Evolutionary conservation across 1,284 basidiomycete genomes (phyloP), one percentile per base, ranked within the genome.

Genomic region (Tremellales sp.): DNA sequence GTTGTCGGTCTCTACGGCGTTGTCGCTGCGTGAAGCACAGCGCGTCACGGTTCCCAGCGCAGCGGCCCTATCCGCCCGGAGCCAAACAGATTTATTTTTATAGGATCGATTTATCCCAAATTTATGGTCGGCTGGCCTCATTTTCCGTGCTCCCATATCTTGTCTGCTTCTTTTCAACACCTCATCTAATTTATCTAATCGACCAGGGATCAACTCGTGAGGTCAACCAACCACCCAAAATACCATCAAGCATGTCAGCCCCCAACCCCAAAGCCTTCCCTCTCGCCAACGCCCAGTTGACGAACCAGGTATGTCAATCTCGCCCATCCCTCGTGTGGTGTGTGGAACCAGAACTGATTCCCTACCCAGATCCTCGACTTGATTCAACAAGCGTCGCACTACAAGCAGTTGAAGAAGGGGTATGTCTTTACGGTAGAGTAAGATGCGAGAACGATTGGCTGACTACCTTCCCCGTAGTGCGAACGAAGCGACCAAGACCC

Each of bases 361-460:
- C 34, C 18, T 32, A 18, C 12, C 41, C 64, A 92, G 89, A 90
- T 93, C 65, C 78, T 94, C 49, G 90, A 93, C 62, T 78, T 93
- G 49, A 83, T 90, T 29, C 86, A 91, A 75, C 87, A 92, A 75
- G 88, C 88, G 39, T 79, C 82, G 29, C 86, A 91, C 72, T 94
- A 93, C 78, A 93, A 94, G 76, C 91, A 97, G 75, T 78, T 98
- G 45, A 98, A 97, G 79, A 98, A 98, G 79, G 94, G 94, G 62
- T 66, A 40, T 56, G 61, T 56, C 12, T 8, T 14, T 21, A 14
- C 18, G 9, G 9, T 21, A n/a, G n/a, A n/a, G n/a, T n/a, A 16
- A 9, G 8, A 36, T 21, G n/a, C 34, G 8, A 36, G 8, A 19
- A 7, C 22, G 22, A 7, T 35, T 43, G 50, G 40, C 4, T 19